These are phyloP conservation scores for Zopfia rhizophila DNA, from an alignment of 2,329 filamentous ascomycete genomes.

Conservation along the genomic window DNA sequence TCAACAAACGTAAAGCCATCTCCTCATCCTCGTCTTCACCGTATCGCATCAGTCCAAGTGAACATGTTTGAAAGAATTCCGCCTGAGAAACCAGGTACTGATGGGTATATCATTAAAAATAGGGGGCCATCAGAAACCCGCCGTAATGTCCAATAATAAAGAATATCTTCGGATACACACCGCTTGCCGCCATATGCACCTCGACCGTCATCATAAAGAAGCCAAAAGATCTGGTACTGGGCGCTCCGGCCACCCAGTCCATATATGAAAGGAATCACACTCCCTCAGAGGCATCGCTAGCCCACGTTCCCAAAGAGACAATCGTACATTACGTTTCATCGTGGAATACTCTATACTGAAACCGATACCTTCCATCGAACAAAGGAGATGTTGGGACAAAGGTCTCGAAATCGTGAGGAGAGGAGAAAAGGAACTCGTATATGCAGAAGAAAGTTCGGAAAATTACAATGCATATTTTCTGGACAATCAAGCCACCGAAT, in stretches of 20 bases:
- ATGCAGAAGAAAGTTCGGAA: constrained; percentile 17
- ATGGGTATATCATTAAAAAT: constrained; percentile 26
- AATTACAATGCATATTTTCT: constrained; percentile 41
- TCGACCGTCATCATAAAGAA: constrained; percentile 3
- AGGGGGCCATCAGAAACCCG: background rate
- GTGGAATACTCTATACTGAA: constrained; percentile 10
- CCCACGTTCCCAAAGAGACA: constrained; percentile 7
- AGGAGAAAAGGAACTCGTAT: constrained; percentile 16
- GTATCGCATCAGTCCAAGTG: no score
- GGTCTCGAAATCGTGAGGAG: constrained; percentile 14
- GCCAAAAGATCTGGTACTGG: background rate
- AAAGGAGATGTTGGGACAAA: constrained; percentile 7
- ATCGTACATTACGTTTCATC: constrained; percentile 32
- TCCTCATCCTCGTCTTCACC: no score
- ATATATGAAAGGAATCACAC: background rate
- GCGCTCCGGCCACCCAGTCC: background rate
- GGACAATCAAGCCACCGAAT: constrained; percentile 42
- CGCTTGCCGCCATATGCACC: constrained; percentile 21
- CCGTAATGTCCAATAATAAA: background rate
- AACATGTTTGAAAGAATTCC: constrained; percentile 2
- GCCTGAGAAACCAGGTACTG: constrained; percentile 1
- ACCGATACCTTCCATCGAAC: background rate
- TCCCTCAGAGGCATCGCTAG: constrained; percentile 6
- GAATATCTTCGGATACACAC: constrained; percentile 20
- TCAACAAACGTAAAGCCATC: background rate